These are phyloP conservation scores for Filobasidium wieringae DNA, from an alignment of 768 basidiomycete species.

Conservation along the genomic window DNA sequence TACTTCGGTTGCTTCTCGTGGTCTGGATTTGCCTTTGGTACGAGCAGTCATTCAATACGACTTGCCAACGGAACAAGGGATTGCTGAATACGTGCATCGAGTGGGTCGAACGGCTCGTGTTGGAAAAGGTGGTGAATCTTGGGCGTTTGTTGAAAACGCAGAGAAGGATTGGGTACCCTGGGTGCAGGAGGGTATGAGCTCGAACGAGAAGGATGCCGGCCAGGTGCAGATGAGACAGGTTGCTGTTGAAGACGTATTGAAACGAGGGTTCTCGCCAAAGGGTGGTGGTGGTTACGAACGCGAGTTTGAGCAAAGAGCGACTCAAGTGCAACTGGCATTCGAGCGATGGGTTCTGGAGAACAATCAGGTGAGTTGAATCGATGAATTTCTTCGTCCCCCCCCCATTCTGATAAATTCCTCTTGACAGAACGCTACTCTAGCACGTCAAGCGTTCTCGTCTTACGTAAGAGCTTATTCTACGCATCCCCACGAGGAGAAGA, in stretches of 20 bases:
- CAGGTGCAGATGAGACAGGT: slow-evolving; percentile 49
- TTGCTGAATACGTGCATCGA: slow-evolving; percentile 91
- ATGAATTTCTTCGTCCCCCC: slow-evolving; percentile 5
- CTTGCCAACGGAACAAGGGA: slow-evolving; percentile 90
- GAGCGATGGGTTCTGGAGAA: slow-evolving; percentile 78
- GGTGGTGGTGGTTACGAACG: slow-evolving; percentile 48
- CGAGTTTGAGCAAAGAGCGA: slow-evolving; percentile 80
- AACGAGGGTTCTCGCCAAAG: slow-evolving; percentile 51
- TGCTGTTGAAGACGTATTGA: slow-evolving; percentile 58
- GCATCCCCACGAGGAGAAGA: slow-evolving; percentile 87
- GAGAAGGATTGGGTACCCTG: slow-evolving; percentile 83
- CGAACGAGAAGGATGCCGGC: slow-evolving; percentile 42
- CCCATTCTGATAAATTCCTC: neutral
- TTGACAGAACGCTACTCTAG: slow-evolving; percentile 58
- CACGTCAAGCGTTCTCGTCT: slow-evolving; percentile 76
- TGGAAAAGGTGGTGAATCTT: slow-evolving; percentile 89
- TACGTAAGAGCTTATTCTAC: slow-evolving; percentile 95
- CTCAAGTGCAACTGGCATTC: slow-evolving; percentile 86
- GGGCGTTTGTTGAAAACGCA: slow-evolving; percentile 78
- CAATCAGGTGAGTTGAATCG: slow-evolving; percentile 50
- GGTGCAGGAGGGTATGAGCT: slow-evolving; percentile 72
- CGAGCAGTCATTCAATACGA: slow-evolving; percentile 92
- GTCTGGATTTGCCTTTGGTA: slow-evolving; percentile 87
- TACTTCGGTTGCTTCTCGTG: slow-evolving; percentile 96
- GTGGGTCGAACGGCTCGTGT: slow-evolving; percentile 95